Percentiles rank a stretch among this genome's conserved stretches.
Evolutionary conservation across 2,329 filamentous ascomycete genomes (phyloP).

Genomic region (Colletotrichum salicis): DNA sequence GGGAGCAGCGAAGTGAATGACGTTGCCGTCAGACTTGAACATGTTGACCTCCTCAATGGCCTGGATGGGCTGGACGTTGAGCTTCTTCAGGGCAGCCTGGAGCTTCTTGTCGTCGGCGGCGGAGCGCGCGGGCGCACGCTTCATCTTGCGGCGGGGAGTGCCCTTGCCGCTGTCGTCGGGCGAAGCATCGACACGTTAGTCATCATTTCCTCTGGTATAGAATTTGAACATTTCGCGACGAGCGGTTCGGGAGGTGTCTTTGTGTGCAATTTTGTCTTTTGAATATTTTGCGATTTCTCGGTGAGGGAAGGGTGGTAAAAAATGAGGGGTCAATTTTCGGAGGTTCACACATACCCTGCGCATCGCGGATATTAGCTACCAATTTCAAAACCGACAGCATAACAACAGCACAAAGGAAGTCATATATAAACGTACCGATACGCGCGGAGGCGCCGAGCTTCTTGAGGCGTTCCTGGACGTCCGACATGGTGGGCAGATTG

Average conservation of each 20-base stretch:
- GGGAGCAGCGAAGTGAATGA: conserved; percentile 98
- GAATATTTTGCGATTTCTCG: neutral
- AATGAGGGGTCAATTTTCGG: conserved; percentile 34
- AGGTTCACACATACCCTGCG: conserved; percentile 50
- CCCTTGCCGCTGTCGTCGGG: conserved; percentile 81
- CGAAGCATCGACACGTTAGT: conserved; percentile 41
- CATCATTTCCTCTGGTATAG: conserved; percentile 33
- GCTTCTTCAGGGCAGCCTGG: conserved; percentile 96
- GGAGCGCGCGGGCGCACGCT: conserved; percentile 94
- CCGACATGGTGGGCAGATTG: conserved; percentile 57
- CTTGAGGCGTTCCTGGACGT: conserved; percentile 69
- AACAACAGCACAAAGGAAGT: neutral
- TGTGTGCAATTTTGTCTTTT: neutral
- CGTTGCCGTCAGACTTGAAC: conserved; percentile 99
- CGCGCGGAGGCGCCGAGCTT: conserved; percentile 65
- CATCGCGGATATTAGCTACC: conserved; percentile 24
- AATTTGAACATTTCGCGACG: conserved; percentile 1
- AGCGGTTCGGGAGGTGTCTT: conserved; percentile 7
- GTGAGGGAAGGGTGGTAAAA: conserved; percentile 6
- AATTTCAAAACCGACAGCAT: neutral
- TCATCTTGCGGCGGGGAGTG: conserved; percentile 96
- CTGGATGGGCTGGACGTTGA: conserved; percentile 99
- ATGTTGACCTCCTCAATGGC: conserved; percentile 99
- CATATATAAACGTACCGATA: conserved; percentile 70
- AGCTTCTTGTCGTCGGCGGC: conserved; percentile 99